Percentiles rank a stretch among this genome's conserved stretches.
These are phyloP conservation scores for Epichloe sp. DNA, from an alignment of 2,329 filamentous ascomycete species.

Conservation along the genomic window DNA sequence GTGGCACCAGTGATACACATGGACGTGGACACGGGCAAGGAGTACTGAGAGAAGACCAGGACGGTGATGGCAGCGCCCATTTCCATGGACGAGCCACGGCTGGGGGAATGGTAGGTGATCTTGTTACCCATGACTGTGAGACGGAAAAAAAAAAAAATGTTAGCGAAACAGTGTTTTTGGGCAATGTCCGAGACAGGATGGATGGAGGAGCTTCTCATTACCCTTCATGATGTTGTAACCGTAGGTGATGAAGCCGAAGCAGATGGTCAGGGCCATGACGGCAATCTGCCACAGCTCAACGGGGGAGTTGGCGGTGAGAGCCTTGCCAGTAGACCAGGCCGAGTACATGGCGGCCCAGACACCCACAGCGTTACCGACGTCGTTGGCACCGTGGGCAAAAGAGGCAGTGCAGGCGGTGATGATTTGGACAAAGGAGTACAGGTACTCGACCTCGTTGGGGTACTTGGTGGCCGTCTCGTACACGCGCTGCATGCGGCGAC, in stretches of 20 bases:
- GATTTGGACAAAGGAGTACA: conserved; percentile 54
- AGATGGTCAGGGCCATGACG: conserved; percentile 51
- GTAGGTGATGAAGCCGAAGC: conserved; percentile 56
- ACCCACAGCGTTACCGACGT: conserved; percentile 59
- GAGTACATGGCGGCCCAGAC: conserved; percentile 57
- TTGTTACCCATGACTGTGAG: conserved; percentile 63
- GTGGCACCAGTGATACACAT: conserved; percentile 75
- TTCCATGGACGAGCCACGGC: conserved; percentile 57
- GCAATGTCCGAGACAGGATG: neutral
- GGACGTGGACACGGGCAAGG: conserved; percentile 61
- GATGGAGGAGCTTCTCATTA: conserved; percentile 27
- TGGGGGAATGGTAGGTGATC: conserved; percentile 55
- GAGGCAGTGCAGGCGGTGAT: conserved; percentile 59
- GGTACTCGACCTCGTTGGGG: conserved; percentile 56
- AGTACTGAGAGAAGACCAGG: conserved; percentile 62
- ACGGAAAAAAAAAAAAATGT: too few species aligned
- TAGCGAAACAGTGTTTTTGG: neutral
- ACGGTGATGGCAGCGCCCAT: conserved; percentile 68
- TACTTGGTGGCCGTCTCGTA: conserved; percentile 54
- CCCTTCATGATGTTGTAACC: conserved; percentile 79
- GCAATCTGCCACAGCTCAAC: conserved; percentile 69
- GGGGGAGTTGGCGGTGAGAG: conserved; percentile 46
- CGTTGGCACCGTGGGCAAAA: conserved; percentile 66
- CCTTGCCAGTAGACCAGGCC: conserved; percentile 50
- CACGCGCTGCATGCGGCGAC: conserved; percentile 31